These are phyloP conservation scores for Xenoacremonium recifei DNA, from an alignment of 2,329 filamentous ascomycete species.

Conservation along the genomic window DNA sequence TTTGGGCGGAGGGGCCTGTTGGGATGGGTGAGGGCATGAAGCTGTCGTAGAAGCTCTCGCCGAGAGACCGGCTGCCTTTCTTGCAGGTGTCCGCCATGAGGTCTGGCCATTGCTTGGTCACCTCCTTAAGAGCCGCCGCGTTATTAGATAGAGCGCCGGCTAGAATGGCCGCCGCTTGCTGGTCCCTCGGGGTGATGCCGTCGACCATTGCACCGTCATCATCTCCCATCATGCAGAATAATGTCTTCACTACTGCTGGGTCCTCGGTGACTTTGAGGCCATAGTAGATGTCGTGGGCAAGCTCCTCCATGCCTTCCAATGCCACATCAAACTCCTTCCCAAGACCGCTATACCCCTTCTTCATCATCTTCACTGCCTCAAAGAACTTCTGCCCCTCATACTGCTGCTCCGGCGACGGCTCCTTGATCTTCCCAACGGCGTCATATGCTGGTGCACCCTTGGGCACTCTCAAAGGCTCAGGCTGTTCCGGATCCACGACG, in stretches of 20 bases:
- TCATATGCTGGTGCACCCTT: constrained; percentile 57
- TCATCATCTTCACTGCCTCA: constrained; percentile 49
- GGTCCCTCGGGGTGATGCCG: constrained; percentile 37
- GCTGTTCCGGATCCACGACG: constrained; percentile 49
- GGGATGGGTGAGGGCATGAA: constrained; percentile 32
- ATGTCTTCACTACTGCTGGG: constrained; percentile 47
- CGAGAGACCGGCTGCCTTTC: constrained; percentile 27
- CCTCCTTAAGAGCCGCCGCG: constrained; percentile 54
- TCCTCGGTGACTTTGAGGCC: constrained; percentile 62
- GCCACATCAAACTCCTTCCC: constrained; percentile 44
- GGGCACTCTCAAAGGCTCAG: constrained; percentile 36
- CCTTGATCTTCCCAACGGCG: constrained; percentile 54
- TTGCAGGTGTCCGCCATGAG: constrained; percentile 41
- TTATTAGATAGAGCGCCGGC: constrained; percentile 64
- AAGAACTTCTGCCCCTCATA: constrained; percentile 32
- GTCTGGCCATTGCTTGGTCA: constrained; percentile 46
- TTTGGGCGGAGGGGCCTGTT: constrained; percentile 21
- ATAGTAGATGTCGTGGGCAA: constrained; percentile 70
- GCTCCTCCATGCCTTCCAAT: constrained; percentile 58
- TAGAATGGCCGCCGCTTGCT: constrained; percentile 56
- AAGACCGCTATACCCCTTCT: constrained; percentile 35
- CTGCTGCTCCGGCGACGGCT: constrained; percentile 48
- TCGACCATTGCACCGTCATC: constrained; percentile 21
- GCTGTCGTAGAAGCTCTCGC: constrained; percentile 39
- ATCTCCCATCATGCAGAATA: constrained; percentile 54